Conservation (phyloP, 2,329 filamentous ascomycete genomes). For the Colletotrichum kahawae region DNA sequence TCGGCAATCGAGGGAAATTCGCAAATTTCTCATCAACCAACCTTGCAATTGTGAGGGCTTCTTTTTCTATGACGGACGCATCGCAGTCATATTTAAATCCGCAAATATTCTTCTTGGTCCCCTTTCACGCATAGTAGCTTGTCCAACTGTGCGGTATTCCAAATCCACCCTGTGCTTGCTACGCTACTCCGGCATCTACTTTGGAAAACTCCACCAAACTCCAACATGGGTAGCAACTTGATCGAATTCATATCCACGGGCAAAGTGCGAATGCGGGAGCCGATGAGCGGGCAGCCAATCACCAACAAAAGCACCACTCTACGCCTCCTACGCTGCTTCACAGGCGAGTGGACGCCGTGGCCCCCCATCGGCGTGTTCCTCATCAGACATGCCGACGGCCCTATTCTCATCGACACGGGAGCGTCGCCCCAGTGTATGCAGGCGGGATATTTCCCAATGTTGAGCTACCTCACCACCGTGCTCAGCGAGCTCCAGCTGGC, state of each 20-base stretch:
- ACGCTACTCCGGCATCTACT: background rate
- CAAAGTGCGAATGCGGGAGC: slow-evolving; percentile 20
- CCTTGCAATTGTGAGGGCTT: background rate
- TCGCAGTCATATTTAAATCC: background rate
- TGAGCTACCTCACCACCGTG: slow-evolving; percentile 14
- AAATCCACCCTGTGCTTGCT: background rate
- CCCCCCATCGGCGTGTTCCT: slow-evolving; percentile 27
- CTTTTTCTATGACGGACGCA: background rate
- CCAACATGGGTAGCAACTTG: background rate
- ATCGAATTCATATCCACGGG: slow-evolving; percentile 26
- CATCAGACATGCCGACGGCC: slow-evolving; percentile 25
- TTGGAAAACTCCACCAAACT: background rate
- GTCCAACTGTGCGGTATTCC: fast-evolving
- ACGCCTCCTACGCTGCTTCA: slow-evolving; percentile 24
- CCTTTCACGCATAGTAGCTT: fast-evolving
- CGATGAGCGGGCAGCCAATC: slow-evolving; percentile 22
- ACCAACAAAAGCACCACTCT: slow-evolving; percentile 21
- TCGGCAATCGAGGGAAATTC: background rate
- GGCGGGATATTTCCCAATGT: slow-evolving; percentile 24
- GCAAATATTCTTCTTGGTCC: background rate
- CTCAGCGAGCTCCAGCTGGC: slow-evolving; percentile 10
- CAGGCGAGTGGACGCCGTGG: slow-evolving; percentile 22
- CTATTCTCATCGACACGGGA: slow-evolving; percentile 27
- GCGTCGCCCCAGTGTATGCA: slow-evolving; percentile 25
- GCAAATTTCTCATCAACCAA: background rate